These are phyloP conservation scores for Jatropha multifida DNA, from an alignment of 441 rosid genomes.

Conservation along the genomic window DNA sequence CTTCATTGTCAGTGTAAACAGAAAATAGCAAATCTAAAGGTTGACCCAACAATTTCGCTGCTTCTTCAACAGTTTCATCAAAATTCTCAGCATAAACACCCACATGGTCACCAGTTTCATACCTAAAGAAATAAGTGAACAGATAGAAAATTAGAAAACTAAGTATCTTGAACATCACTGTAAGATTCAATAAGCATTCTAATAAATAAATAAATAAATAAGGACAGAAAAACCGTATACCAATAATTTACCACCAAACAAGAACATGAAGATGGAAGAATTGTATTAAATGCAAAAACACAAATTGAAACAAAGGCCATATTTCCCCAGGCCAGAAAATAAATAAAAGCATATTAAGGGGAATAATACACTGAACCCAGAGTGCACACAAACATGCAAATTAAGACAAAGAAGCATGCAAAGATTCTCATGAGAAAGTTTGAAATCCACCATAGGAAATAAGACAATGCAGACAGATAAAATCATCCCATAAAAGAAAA, in stretches of 20 bases:
- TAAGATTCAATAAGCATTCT: constrained; percentile 14
- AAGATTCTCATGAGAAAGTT: neutral
- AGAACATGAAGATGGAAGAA: neutral
- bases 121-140: constrained; percentile 41
- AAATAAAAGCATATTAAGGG: neutral
- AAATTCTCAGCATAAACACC: constrained; percentile 78
- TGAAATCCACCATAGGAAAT: neutral
- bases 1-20: constrained; percentile 63
- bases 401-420: neutral
- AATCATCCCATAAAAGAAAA: neutral
- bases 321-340: neutral
- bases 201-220: neutral
- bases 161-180: neutral
- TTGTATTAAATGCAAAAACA: neutral
- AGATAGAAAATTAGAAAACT: neutral
- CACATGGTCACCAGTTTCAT: constrained; percentile 94
- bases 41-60: constrained; percentile 66
- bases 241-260: neutral
- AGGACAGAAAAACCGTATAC: neutral
- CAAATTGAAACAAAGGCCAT: neutral
- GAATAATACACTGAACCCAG: neutral
- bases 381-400: neutral
- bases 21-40: constrained; percentile 72
- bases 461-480: neutral
- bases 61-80: constrained; percentile 76